Evolutionary conservation across 805 yeast species (phyloP), one percentile per base, ranked within the genome.

Genomic region (Barnettozyma siamensis): DNA sequence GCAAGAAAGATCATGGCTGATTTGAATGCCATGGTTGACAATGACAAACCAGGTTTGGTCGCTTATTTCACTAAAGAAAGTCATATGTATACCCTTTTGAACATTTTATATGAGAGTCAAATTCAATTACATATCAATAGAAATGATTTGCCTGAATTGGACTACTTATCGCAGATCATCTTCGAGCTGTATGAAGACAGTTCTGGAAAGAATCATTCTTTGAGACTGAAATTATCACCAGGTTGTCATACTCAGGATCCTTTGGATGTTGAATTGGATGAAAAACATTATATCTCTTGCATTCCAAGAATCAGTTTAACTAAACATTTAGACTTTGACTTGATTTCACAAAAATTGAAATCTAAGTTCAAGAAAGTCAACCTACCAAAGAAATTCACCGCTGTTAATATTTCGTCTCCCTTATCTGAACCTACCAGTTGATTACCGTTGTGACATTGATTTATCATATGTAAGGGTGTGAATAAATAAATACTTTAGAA

Each of bases 201-300:
- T 28, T 67, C 73, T 29, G 81, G 83, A 8, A 86, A 87, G 63
- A 83, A 85, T 55, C 96, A 91, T 60, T 83, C 96, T 5, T 83
- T 93, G 42, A 75, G 98, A 55, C 72, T 93, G 46, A 83, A 91
- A n/a, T 72, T 93, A 52, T 85, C 96, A 5, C 98, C 99, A 1
- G 99, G 99, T 17, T 93, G 99, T 63, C 97, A 93, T 64, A 89
- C 98, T 0, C 95, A 88, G 56, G 96, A 91, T 62, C 99, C 99
- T 21, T 72, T 93, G 49, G 99, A 93, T 64, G 95, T 94, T 35
- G 96, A 91, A 62, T 71, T 93, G 35, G 99, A 93, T 64, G 91
- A 88, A 35, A 89, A 88, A 59, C 99, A 93, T 64, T 91, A 93
- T 64, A 93, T 93, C 48, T 89, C 96, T 20, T 91, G 97, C 58